phyloP scores from a whole-genome alignment of 2,329 filamentous ascomycete species.

The Pseudopithomyces chartarum region DNA sequence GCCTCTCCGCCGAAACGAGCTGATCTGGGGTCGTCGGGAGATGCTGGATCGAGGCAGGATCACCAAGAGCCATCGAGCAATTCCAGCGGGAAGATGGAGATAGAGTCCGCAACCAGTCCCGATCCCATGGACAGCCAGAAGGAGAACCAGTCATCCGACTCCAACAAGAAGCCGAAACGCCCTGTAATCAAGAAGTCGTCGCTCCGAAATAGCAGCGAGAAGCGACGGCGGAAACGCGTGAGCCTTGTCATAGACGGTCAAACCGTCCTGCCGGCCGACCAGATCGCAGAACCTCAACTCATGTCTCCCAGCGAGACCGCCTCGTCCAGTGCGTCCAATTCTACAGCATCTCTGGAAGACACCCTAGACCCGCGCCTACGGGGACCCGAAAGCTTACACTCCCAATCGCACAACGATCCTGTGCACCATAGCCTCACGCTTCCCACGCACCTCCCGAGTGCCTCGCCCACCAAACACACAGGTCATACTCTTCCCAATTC shows the following conservation, averaged over 20 bases:
- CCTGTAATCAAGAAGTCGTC: conserved; percentile 39
- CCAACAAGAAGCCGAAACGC: conserved; percentile 32
- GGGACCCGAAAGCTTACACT: conserved; percentile 15
- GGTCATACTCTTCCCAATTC: conserved; percentile 18
- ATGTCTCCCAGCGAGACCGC: conserved; percentile 37
- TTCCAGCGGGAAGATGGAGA: conserved; percentile 21
- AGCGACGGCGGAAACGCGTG: conserved; percentile 40
- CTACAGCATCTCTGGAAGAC: conserved; percentile 37
- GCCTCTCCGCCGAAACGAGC: conserved; percentile 10
- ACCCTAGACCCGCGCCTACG: conserved; percentile 39
- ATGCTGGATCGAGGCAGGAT: conserved; percentile 30
- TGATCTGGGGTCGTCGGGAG: conserved; percentile 19
- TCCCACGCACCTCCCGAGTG: conserved; percentile 23
- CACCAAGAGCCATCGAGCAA: conserved; percentile 21
- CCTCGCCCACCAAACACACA: conserved; percentile 28
- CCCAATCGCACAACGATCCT: conserved; percentile 27
- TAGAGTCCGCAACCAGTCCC: conserved; percentile 4
- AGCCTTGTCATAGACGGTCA: conserved; percentile 45
- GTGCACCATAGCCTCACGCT: conserved; percentile 40
- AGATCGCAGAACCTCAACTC: conserved; percentile 31
- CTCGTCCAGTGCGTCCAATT: conserved; percentile 33
- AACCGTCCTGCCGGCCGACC: conserved; percentile 44
- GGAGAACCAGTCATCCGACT: conserved; percentile 20
- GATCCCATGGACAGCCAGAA: conserved; percentile 11
- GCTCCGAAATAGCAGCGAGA: conserved; percentile 31